Evolutionary conservation across 768 basidiomycete genomes (phyloP).

Genomic region (Suillus decipiens): DNA sequence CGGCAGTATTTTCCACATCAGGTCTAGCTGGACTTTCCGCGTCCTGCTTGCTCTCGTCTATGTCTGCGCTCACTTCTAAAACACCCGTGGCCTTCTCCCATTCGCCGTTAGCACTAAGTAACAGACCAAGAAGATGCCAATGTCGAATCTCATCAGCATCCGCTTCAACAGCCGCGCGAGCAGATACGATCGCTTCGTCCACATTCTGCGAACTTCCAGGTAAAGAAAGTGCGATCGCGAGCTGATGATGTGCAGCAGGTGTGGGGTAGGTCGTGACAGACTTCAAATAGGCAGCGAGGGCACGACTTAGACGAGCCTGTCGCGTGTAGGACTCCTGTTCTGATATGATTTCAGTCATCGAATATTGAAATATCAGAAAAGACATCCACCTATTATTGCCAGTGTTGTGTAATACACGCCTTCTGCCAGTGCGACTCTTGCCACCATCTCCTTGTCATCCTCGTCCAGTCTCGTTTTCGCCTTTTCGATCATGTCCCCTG

Average conservation of each 20-base stretch:
- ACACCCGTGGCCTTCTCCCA: slow-evolving; percentile 78
- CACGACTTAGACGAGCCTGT: slow-evolving; percentile 54
- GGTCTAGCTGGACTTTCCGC: slow-evolving; percentile 27
- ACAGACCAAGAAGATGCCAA: slow-evolving; percentile 89
- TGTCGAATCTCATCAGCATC: slow-evolving; percentile 65
- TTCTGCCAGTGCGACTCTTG: slow-evolving; percentile 64
- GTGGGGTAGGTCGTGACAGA: slow-evolving; percentile 53
- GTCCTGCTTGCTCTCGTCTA: slow-evolving; percentile 46
- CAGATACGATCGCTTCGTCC: slow-evolving; percentile 63
- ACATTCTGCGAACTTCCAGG: slow-evolving; percentile 66
- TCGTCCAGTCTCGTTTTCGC: slow-evolving; percentile 55
- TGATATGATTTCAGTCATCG: slow-evolving; percentile 26
- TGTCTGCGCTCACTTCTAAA: slow-evolving; percentile 70
- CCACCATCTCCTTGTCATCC: slow-evolving; percentile 53
- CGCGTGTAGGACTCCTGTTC: slow-evolving; percentile 70
- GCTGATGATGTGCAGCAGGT: slow-evolving; percentile 69
- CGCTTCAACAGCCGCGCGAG: slow-evolving; percentile 72
- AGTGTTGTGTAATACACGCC: slow-evolving; percentile 75
- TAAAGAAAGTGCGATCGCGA: slow-evolving; percentile 73
- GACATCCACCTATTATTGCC: slow-evolving; percentile 61
- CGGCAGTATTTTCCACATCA: slow-evolving; percentile 28
- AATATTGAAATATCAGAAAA: neutral
- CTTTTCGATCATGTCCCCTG: slow-evolving; percentile 57
- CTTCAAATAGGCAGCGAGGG: slow-evolving; percentile 50
- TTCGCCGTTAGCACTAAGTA: slow-evolving; percentile 77